Evolutionary conservation across 495 filamentous ascomycete species (phyloP), one percentile per base, ranked within the genome.

Genomic region (Penicillium antarcticum): DNA sequence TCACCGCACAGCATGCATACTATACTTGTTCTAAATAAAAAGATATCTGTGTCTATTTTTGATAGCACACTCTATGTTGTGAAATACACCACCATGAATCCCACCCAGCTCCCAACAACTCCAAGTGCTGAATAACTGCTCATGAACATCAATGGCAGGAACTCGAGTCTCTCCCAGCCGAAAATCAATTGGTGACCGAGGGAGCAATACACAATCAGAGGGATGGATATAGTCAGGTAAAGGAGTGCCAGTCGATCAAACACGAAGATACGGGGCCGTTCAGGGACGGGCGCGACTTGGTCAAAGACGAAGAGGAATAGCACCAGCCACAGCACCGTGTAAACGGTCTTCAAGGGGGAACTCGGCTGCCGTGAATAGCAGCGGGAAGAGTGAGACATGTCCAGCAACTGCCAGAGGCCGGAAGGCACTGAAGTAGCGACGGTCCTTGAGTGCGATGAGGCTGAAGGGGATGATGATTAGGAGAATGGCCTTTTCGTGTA

Each of bases 401-500:
- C 94, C 92, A 0, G 92, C 87, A 0, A 98, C 94, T 0, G 89
- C 91, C 21, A 98, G 75, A 5, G 94, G 94, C 19, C 91, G 78
- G 68, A 97, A 98, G 5, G 94, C 94, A 52, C 89, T 86, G 43
- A 97, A 85, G 62, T 96, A 90, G 21, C 94, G 85, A 12, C 94
- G 83, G 67, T 97, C 92, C 66, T 87, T 90, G 39, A 98, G 83
- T 3, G 94, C 92, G 48, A 98, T 87, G 50, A 98, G 80, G 58
- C 87, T 92, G 77, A 98, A 97, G 0, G 94, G 94, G 48, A 97
- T 88, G 58, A 98, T 89, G 59, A 97, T 87, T 42, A 97, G 79
- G 12, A 98, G 83, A 26, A 98, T 88, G 6, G 94, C 94, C 62
- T 98, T 98, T 60, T 98, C 94, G 59, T 98, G 94, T 16, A 98